Percentiles rank a stretch among this genome's conserved stretches.
Conservation (phyloP, 257 asterid species). For the Jasminum sambac region DNA sequence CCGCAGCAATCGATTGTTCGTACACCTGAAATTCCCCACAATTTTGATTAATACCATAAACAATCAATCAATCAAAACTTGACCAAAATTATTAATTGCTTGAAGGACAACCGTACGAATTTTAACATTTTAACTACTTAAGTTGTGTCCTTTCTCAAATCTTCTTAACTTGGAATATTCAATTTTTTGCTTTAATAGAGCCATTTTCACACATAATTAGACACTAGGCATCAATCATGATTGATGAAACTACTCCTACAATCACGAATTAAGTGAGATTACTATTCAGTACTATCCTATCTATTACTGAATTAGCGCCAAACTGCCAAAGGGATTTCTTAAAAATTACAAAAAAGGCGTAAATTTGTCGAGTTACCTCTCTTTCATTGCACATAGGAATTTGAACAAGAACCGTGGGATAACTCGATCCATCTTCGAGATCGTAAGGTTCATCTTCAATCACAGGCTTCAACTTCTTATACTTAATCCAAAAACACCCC, state of each 20-base stretch:
- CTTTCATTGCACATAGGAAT: slow-evolving; percentile 95
- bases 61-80: neutral
- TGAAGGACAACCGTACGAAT: neutral
- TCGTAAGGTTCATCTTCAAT: slow-evolving; percentile 43
- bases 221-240: neutral
- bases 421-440: slow-evolving; percentile 56
- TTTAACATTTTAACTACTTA: neutral
- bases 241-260: too few species aligned
- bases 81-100: neutral
- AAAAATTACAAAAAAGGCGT: neutral
- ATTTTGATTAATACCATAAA: neutral
- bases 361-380: slow-evolving; percentile 49
- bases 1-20: slow-evolving; percentile 84
- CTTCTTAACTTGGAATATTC: neutral
- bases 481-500: slow-evolving; percentile 83
- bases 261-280: neutral
- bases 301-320: neutral
- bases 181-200: neutral
- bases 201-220: neutral
- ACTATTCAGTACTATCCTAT: neutral
- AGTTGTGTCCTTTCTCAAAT: neutral
- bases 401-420: slow-evolving; percentile 91
- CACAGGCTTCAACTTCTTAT: slow-evolving; percentile 57
- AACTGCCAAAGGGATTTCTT: neutral
- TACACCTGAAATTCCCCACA: slow-evolving; percentile 51